These are phyloP conservation scores for Aspergillus kassunensis DNA, from an alignment of 495 filamentous ascomycete species.

Conservation along the genomic window DNA sequence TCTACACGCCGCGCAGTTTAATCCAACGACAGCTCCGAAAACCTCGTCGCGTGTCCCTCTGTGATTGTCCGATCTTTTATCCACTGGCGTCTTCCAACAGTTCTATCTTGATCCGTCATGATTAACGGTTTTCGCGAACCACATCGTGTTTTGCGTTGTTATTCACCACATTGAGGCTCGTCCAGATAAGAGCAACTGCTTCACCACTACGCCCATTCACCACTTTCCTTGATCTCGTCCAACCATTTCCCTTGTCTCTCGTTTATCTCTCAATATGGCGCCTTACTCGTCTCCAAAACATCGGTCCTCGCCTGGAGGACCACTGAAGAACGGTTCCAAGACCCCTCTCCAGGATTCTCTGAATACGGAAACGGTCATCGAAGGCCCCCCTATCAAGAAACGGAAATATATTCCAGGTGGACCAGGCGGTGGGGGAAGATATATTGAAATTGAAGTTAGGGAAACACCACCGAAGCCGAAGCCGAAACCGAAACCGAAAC, in stretches of 20 bases:
- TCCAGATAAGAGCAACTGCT: conserved; percentile 2
- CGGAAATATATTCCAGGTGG: conserved; percentile 72
- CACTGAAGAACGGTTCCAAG: conserved; percentile 34
- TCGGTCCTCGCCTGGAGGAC: conserved; percentile 27
- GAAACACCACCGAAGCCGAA: conserved; percentile 14
- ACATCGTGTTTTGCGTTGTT: conserved; percentile 1
- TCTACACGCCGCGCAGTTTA: conserved; percentile 1
- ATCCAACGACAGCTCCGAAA: background rate
- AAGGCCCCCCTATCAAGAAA: conserved; percentile 49
- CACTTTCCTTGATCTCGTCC: background rate
- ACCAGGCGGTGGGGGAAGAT: conserved; percentile 74
- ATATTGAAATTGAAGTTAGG: conserved; percentile 60
- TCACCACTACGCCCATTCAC: background rate
- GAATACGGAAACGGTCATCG: conserved; percentile 30
- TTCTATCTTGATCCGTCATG: conserved; percentile 13
- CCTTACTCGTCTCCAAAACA: conserved; percentile 26
- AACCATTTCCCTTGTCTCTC: background rate
- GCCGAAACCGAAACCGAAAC: conserved; percentile 15
- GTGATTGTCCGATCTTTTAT: background rate
- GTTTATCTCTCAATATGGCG: conserved; percentile 24
- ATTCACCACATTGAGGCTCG: conserved; percentile 8
- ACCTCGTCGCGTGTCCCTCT: background rate
- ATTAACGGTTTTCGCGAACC: background rate
- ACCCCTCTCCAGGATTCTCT: conserved; percentile 31
- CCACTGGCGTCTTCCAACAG: background rate